Conservation (phyloP, 2,329 filamentous ascomycete genomes). For the Hymenoscyphus linearis region DNA sequence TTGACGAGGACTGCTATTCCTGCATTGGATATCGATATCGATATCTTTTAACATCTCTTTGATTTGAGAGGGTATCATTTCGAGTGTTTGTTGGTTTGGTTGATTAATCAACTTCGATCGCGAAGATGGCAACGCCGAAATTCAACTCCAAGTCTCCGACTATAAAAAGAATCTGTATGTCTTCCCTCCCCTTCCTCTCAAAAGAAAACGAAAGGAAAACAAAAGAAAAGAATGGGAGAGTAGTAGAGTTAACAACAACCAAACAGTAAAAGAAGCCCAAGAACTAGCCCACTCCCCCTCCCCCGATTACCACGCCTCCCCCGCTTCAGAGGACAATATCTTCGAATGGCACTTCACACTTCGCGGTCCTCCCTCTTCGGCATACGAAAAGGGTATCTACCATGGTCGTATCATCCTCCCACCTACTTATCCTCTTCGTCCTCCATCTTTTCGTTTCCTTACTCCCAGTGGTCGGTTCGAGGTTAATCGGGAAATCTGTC, state of each 20-base stretch:
- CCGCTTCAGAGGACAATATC: conserved; percentile 75
- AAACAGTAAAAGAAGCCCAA: conserved; percentile 61
- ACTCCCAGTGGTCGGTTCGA: conserved; percentile 92
- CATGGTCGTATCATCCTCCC: conserved; percentile 93
- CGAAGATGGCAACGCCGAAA: conserved; percentile 23
- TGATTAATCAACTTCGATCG: background rate
- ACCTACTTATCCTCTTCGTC: conserved; percentile 82
- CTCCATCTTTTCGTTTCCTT: conserved; percentile 91
- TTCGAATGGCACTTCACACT: conserved; percentile 99
- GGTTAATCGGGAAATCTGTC: conserved; percentile 92
- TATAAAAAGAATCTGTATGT: conserved; percentile 74
- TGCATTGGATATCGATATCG: too few species aligned
- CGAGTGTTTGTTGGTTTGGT: too few species aligned
- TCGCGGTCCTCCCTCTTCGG: conserved; percentile 76
- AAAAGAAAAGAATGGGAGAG: background rate
- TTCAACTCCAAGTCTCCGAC: conserved; percentile 76
- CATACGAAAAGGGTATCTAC: conserved; percentile 64
- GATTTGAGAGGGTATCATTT: background rate
- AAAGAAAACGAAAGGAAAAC: background rate
- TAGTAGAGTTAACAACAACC: conserved; percentile 49
- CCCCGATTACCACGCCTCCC: conserved; percentile 77
- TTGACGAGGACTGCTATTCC: too few species aligned
- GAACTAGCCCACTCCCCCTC: conserved; percentile 79
- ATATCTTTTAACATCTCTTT: too few species aligned
- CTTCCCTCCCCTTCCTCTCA: conserved; percentile 9